These are phyloP conservation scores for Neopestalotiopsis rosae DNA, from an alignment of 2,329 filamentous ascomycete species.

Conservation along the genomic window DNA sequence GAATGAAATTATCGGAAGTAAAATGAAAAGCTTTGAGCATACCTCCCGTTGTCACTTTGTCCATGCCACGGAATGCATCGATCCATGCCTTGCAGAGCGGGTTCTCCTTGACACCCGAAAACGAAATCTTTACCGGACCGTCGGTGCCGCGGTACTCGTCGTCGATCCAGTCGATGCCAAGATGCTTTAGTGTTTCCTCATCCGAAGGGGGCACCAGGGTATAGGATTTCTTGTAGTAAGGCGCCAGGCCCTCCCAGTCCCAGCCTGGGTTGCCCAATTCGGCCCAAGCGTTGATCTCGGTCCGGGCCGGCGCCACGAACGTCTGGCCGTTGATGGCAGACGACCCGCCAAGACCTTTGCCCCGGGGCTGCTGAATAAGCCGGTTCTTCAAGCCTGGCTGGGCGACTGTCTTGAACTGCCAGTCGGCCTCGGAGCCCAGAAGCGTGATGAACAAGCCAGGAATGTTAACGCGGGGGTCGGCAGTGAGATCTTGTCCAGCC, in stretches of 20 bases:
- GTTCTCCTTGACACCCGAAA: conserved; percentile 21
- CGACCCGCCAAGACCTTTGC: conserved; percentile 23
- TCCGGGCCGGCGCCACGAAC: conserved; percentile 19
- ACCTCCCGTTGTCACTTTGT: conserved; percentile 17
- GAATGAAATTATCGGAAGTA: not conserved
- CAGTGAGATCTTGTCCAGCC: conserved; percentile 15
- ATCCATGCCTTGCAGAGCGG: conserved; percentile 23
- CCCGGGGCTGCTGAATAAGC: conserved; percentile 18
- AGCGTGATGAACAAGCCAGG: conserved; percentile 19
- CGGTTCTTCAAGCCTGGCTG: conserved; percentile 12
- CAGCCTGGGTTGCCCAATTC: conserved; percentile 48
- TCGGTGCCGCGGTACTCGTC: conserved; percentile 18
- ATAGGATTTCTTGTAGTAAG: conserved; percentile 48
- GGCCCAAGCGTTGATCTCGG: conserved; percentile 49
- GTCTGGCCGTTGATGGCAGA: conserved; percentile 22
- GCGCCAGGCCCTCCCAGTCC: conserved; percentile 49
- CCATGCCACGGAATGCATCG: conserved; percentile 20
- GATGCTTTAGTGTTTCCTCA: conserved; percentile 15
- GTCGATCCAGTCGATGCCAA: conserved; percentile 25
- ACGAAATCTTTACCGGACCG: conserved; percentile 22
- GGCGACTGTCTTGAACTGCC: conserved; percentile 21
- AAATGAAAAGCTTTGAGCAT: not conserved
- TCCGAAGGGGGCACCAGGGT: not conserved
- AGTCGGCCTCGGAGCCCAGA: conserved; percentile 17
- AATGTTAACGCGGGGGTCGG: conserved; percentile 9